Percentiles rank a stretch among this genome's conserved stretches.
These are phyloP conservation scores for Colletotrichum costaricense DNA, from an alignment of 2,329 filamentous ascomycete genomes.

Conservation along the genomic window DNA sequence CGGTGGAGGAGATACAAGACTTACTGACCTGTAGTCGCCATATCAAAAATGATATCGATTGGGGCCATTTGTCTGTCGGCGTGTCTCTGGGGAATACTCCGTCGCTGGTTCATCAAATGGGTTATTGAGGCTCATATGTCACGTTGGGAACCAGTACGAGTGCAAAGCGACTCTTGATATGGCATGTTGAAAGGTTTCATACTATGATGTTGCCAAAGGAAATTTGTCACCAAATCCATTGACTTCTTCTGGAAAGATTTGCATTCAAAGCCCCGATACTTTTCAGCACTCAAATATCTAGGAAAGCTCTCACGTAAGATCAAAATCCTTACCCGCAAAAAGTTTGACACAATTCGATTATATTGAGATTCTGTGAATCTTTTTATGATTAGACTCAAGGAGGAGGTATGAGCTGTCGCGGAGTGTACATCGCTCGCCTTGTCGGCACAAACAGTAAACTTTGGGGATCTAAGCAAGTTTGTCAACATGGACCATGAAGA, in stretches of 20 bases:
- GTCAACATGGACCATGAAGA: too few relatives aligned
- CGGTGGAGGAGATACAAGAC: neutral
- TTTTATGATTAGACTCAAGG: too few relatives aligned
- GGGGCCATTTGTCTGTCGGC: neutral
- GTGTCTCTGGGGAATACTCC: neutral
- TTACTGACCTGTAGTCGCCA: accelerated
- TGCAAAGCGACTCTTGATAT: neutral
- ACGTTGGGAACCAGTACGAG: neutral
- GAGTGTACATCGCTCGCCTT: too few relatives aligned
- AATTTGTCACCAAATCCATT: neutral
- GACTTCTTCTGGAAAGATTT: neutral
- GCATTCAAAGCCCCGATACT: neutral
- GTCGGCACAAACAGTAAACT: too few relatives aligned
- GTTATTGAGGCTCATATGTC: neutral
- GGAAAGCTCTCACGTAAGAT: too few relatives aligned
- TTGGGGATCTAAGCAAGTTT: too few relatives aligned
- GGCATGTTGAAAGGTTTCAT: neutral
- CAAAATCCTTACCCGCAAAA: too few relatives aligned
- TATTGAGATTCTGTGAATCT: too few relatives aligned
- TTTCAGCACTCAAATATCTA: too few relatives aligned
- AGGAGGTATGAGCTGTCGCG: too few relatives aligned
- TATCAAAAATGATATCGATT: neutral
- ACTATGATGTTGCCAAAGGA: neutral
- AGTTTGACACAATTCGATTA: too few relatives aligned
- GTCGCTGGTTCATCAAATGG: neutral